Conservation (phyloP, 768 basidiomycete species). For the Imleria badia region DNA sequence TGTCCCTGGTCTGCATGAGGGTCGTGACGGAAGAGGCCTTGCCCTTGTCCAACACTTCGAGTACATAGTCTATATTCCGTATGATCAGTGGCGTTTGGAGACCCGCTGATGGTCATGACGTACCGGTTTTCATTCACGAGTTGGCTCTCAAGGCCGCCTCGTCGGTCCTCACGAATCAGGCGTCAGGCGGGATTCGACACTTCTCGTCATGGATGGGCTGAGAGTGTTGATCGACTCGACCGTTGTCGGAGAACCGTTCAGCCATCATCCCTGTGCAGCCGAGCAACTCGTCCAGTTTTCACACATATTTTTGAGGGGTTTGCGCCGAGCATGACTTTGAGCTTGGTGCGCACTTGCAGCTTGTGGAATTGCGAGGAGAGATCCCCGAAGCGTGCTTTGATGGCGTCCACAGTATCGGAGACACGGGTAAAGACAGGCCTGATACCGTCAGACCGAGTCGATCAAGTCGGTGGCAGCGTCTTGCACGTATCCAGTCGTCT, state of each 20-base stretch:
- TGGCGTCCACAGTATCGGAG: conserved; percentile 87
- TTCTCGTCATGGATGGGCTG: conserved; percentile 92
- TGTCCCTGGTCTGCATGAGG: conserved; percentile 78
- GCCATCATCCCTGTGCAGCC: conserved; percentile 82
- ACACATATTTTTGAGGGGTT: conserved; percentile 88
- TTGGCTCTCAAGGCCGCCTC: conserved; percentile 89
- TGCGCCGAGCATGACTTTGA: conserved; percentile 92
- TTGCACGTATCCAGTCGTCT: conserved; percentile 63
- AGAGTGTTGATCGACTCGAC: conserved; percentile 89
- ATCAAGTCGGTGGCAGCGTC: conserved; percentile 62
- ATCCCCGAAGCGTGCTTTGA: conserved; percentile 89
- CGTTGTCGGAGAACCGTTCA: conserved; percentile 86
- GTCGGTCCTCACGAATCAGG: conserved; percentile 94
- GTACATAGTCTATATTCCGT: conserved; percentile 48
- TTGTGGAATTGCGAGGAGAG: conserved; percentile 84
- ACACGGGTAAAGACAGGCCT: conserved; percentile 59
- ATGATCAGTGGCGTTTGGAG: conserved; percentile 7
- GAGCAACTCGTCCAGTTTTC: conserved; percentile 97
- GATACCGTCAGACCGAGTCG: conserved; percentile 62
- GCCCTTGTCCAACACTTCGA: conserved; percentile 87
- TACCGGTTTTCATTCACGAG: conserved; percentile 73
- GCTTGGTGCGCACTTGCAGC: conserved; percentile 81
- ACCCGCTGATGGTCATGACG: conserved; percentile 11
- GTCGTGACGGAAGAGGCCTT: conserved; percentile 90
- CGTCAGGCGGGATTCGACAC: conserved; percentile 90